phyloP scores from a whole-genome alignment of 1,284 basidiomycete species.

The Peniophora sp. region DNA sequence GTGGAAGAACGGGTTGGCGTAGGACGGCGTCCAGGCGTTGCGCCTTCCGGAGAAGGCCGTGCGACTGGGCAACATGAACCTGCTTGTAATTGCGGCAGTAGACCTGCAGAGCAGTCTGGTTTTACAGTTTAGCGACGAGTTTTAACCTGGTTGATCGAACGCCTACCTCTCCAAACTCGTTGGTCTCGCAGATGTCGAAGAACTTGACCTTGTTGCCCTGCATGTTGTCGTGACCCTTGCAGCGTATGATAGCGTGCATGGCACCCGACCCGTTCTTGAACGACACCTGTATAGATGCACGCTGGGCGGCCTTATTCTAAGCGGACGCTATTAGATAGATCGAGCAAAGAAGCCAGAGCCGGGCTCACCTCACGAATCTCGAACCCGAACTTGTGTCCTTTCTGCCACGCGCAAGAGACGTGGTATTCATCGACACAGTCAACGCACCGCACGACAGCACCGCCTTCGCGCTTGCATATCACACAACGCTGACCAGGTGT shows the following conservation, averaged over 20 bases:
- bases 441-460: conserved; percentile 78
- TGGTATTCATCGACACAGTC: conserved; percentile 83
- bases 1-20: conserved; percentile 6
- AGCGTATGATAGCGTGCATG: conserved; percentile 78
- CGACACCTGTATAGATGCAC: conserved; percentile 60
- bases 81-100: conserved; percentile 83
- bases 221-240: conserved; percentile 71
- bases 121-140: no score
- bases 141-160: no score
- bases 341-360: conserved; percentile 2
- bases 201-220: conserved; percentile 31
- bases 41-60: conserved; percentile 82
- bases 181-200: conserved; percentile 78
- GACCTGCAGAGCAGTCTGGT: conserved; percentile 78
- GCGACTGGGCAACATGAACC: conserved; percentile 59
- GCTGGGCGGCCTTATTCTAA: conserved; percentile 30
- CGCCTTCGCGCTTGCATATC: conserved; percentile 60
- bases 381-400: conserved; percentile 82
- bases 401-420: conserved; percentile 83
- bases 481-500: conserved; percentile 42
- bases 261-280: conserved; percentile 84
- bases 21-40: conserved; percentile 69
- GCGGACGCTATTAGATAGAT: conserved; percentile 7
- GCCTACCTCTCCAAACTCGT: conserved; percentile 70
- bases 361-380: conserved; percentile 73